Evolutionary conservation across 164 flowering plant genomes (phyloP), one percentile per base, ranked within the genome.

Genomic region (Berberis vulgaris): DNA sequence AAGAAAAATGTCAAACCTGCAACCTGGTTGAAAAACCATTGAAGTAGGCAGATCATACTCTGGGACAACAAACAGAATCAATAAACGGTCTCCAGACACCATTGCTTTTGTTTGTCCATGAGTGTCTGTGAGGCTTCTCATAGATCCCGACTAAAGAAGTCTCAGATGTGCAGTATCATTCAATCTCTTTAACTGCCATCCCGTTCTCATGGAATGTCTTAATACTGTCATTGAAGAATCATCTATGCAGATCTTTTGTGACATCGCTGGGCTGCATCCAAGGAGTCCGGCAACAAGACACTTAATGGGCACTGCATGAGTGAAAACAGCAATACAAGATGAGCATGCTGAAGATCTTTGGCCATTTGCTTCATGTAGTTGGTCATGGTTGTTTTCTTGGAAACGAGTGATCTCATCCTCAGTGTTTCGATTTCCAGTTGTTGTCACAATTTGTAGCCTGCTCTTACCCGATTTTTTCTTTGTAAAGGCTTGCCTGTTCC

Each of bases 81-180:
- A 26, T 26, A 26, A 26, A 26, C 26, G 26, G 26, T 26, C 26
- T 26, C 26, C 26, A 26, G 26, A 26, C 26, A 26, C 26, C 26
- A 26, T 26, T 26, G 26, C 26, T 26, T 26, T 26, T 26, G 26
- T 26, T 26, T 26, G 26, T 26, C 26, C 26, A 26, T 26, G 26
- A 26, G 47, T 9, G 40, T 54, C 41, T 26, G 6, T 43, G 11
- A 57, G 55, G 40, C 7, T 13, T n/a, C 60, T 4, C 46, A 52
- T 26, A 41, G 4, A 55, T 55, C 43, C 41, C 13, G n/a, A 54
- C 71, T 81, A 94, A 6, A 94, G 82, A 66, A 95, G 90, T 80
- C 96, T 79, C 43, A 91, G 85, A 76, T 95, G 99, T 54, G 97
- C 78, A 10, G 90, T 84, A 69, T 95, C 97, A 65, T 95, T 95